Base-by-base conservation (phyloP, 129 eudicot species). In the Lactuca saligna region DNA sequence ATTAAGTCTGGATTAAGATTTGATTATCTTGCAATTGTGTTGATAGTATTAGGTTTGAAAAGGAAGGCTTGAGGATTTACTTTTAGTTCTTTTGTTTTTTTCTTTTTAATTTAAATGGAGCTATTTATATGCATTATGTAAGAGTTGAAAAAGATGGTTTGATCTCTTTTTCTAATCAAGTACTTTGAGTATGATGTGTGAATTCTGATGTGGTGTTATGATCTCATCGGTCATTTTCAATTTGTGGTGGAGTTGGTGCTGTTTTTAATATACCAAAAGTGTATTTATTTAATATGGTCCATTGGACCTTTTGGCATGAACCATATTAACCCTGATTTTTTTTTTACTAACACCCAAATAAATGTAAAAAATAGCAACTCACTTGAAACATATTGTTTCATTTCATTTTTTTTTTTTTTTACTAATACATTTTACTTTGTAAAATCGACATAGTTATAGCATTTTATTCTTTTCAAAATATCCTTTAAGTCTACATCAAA, bases 11-110 rank as follows among this genome's bases (percentile, higher is more conserved):
- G 84, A 13, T 87, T 78, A 16, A 74, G 75, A 38, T 89, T 38
- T 76, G 84, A 92, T 73, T 92, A 92, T 79, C 71, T 91, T 78
- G 57, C 65, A 31, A 44, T 79, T 58, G n/a, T 81, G 57, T 89
- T 91, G 69, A 69, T 71, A 32, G 29, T 75, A 10, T 39, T 92
- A 54, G 95, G 98, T 57, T 82, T 88, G 50, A 92, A 88, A 71
- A 88, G 34, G 15, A 76, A 69, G 59, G 81, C 76, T 42, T 76
- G 49, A 75, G 25, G 8, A 66, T 34, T 44, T 11, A 11, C 51
- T 46, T 46, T 2, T 46, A 46, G 15, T 46, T 12, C 12, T 38
- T 38, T 61, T 37, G 66, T 37, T 61, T 61, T 20, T 20, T 20
- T 61, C 50, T 20, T 25, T 25, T 25, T 25, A 0, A 61, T 37